These are phyloP conservation scores for Candida peoriensis DNA, from an alignment of 805 yeast genomes.

Conservation along the genomic window DNA sequence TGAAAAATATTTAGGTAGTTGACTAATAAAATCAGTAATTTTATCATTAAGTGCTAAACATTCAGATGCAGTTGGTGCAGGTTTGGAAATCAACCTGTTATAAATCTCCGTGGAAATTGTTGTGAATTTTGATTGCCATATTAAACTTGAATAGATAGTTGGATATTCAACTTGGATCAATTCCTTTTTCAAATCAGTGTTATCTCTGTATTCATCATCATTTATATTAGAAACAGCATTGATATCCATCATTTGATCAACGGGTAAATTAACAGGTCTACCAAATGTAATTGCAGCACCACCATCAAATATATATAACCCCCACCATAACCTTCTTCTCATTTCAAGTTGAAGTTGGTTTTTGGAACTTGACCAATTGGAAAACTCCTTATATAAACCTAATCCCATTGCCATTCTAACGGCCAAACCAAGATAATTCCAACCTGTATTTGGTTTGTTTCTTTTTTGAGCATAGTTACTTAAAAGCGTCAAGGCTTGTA, in stretches of 20 bases:
- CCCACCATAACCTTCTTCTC: constrained; percentile 67
- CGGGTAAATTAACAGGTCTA: constrained; percentile 53
- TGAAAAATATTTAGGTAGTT: constrained; percentile 43
- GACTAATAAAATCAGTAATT: constrained; percentile 34
- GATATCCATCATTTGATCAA: constrained; percentile 41
- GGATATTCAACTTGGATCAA: constrained; percentile 31
- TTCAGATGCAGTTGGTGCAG: constrained; percentile 43
- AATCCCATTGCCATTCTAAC: constrained; percentile 62
- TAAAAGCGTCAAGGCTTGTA: constrained; percentile 47
- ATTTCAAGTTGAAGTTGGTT: constrained; percentile 44
- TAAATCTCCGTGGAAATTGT: constrained; percentile 43
- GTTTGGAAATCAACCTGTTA: constrained; percentile 41
- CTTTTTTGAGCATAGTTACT: constrained; percentile 61
- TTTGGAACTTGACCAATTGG: constrained; percentile 33
- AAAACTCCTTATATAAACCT: constrained; percentile 55
- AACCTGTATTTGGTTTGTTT: constrained; percentile 62
- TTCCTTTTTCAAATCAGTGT: constrained; percentile 13
- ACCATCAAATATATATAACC: constrained; percentile 55
- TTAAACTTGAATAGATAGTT: constrained; percentile 54
- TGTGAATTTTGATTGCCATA: constrained; percentile 49
- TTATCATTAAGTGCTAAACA: constrained; percentile 42
- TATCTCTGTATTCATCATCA: constrained; percentile 30
- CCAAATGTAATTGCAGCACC: constrained; percentile 63
- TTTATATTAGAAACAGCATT: constrained; percentile 45
- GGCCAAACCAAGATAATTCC: constrained; percentile 63